Conservation (phyloP, 2,329 filamentous ascomycete species). For the Ceratocystis albifundus region DNA sequence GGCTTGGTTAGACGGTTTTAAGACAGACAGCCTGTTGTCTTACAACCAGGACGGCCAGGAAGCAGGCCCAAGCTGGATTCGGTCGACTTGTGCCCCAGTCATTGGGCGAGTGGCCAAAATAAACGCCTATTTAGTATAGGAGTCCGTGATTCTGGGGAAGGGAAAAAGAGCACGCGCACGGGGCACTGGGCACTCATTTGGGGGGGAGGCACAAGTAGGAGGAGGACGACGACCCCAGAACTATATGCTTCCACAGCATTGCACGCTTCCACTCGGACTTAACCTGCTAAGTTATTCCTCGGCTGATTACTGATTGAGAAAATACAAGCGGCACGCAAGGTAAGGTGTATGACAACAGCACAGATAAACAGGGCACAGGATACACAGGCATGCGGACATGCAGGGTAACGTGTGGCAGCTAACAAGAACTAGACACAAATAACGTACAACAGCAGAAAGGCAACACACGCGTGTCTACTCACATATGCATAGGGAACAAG, state of each 20-base stretch:
- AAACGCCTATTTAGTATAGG: background rate
- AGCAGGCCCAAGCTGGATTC: background rate
- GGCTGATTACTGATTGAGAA: too few species aligned
- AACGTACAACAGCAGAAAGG: background rate
- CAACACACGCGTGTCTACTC: background rate
- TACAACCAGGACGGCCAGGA: background rate
- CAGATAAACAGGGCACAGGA: background rate
- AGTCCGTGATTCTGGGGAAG: constrained; percentile 7
- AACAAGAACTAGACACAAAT: background rate
- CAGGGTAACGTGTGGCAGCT: background rate
- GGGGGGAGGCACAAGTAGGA: too few species aligned
- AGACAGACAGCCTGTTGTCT: background rate
- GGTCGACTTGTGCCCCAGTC: background rate
- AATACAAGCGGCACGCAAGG: too few species aligned
- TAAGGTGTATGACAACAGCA: background rate
- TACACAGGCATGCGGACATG: background rate
- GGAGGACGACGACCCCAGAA: too few species aligned
- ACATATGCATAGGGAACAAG: background rate
- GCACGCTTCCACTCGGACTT: too few species aligned
- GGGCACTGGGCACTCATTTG: background rate
- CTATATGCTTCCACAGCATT: too few species aligned
- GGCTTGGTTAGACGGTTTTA: background rate
- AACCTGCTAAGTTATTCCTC: too few species aligned
- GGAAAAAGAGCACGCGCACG: background rate
- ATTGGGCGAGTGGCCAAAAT: background rate